These are phyloP conservation scores for Myriosclerotinia duriaeana DNA, from an alignment of 2,329 filamentous ascomycete genomes.

Conservation along the genomic window DNA sequence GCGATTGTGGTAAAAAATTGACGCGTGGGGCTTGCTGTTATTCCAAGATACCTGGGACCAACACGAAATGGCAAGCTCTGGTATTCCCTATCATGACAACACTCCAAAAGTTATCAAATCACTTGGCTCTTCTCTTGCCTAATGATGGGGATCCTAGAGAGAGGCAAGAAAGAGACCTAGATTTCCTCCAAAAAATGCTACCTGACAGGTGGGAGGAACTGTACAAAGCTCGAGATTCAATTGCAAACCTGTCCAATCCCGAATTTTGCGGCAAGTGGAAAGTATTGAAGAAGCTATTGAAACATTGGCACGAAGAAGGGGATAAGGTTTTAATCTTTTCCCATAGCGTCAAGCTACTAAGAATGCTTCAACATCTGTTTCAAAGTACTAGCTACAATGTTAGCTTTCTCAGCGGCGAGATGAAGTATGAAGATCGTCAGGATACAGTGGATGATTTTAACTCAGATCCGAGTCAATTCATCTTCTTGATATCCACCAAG, in stretches of 20 bases:
- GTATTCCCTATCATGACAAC: constrained; percentile 84
- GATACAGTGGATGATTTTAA: constrained; percentile 89
- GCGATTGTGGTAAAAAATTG: constrained; percentile 64
- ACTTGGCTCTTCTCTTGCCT: constrained; percentile 85
- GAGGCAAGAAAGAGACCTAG: constrained; percentile 76
- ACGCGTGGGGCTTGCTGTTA: constrained; percentile 77
- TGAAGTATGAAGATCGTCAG: constrained; percentile 80
- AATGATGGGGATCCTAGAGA: constrained; percentile 59
- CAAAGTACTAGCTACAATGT: constrained; percentile 86
- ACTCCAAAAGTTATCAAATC: constrained; percentile 86
- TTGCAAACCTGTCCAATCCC: constrained; percentile 78
- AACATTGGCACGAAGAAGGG: constrained; percentile 84
- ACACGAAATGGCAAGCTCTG: constrained; percentile 55
- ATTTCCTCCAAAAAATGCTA: constrained; percentile 70
- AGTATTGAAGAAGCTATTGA: constrained; percentile 79
- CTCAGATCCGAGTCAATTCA: constrained; percentile 79
- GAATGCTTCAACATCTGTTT: constrained; percentile 82
- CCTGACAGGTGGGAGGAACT: constrained; percentile 74
- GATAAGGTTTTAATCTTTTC: constrained; percentile 97
- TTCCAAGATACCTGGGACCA: constrained; percentile 49
- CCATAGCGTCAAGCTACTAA: constrained; percentile 81
- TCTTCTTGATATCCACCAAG: constrained; percentile 92
- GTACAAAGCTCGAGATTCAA: constrained; percentile 72
- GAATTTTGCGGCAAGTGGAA: constrained; percentile 98
- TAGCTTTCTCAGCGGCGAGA: constrained; percentile 83